Evolutionary conservation across 352 stramenopile genomes (phyloP).

Genomic region (Phytophthora tubulina): DNA sequence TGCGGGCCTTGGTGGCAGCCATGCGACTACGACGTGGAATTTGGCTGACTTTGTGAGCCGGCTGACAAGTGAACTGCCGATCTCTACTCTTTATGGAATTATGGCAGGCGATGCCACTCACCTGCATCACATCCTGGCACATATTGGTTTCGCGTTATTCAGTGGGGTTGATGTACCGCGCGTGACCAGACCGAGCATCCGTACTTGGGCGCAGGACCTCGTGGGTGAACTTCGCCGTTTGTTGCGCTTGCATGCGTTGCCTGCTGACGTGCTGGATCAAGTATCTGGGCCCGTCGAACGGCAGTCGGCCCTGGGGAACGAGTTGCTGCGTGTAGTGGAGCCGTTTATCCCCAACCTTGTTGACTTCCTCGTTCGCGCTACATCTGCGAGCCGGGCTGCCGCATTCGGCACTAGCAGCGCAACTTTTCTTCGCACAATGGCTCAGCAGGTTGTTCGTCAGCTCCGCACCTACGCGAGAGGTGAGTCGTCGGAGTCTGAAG

Average conservation of each 20-base stretch:
- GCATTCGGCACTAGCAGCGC: constrained; percentile 57
- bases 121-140: constrained; percentile 65
- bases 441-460: constrained; percentile 56
- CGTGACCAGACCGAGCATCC: constrained; percentile 64
- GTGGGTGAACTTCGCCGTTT: constrained; percentile 57
- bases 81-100: constrained; percentile 63
- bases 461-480: constrained; percentile 48
- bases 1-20: constrained; percentile 47
- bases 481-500: constrained; percentile 40
- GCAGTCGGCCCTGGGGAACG: constrained; percentile 44
- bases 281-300: constrained; percentile 36
- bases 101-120: constrained; percentile 56
- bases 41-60: constrained; percentile 64
- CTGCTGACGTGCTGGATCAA: constrained; percentile 45
- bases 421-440: constrained; percentile 65
- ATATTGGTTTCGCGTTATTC: constrained; percentile 66
- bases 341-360: constrained; percentile 71
- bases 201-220: constrained; percentile 62
- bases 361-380: constrained; percentile 67
- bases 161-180: constrained; percentile 71
- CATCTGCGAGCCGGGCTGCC: constrained; percentile 60
- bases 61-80: constrained; percentile 54
- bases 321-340: constrained; percentile 60
- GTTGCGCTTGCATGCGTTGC: constrained; percentile 48
- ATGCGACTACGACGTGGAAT: constrained; percentile 65